Conservation (phyloP, 1,284 basidiomycete genomes). For the Chalciporus sp. region DNA sequence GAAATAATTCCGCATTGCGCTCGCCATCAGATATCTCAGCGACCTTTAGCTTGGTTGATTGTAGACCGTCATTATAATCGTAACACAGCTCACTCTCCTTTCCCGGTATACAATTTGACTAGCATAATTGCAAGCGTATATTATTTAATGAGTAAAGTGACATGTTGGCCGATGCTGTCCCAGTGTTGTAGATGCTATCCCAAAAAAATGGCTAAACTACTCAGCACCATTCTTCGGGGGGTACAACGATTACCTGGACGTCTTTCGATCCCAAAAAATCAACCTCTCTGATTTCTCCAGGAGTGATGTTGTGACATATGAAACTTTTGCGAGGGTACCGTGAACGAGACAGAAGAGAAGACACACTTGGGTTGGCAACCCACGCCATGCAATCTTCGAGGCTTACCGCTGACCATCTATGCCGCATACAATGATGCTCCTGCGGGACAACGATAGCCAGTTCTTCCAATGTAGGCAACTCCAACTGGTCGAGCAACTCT, state of each 20-base stretch:
- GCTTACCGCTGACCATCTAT: not conserved
- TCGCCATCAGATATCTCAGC: not conserved
- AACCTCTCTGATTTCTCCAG: not conserved
- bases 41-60: not conserved
- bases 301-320: conserved; percentile 8
- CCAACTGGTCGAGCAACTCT: conserved; percentile 24
- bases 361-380: conserved; percentile 15
- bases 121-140: not conserved
- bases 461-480: conserved; percentile 21
- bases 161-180: not conserved
- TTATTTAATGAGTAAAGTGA: not conserved
- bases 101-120: not conserved
- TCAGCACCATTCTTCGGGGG: not conserved
- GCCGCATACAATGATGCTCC: not conserved
- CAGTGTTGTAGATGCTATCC: not conserved
- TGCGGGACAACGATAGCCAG: conserved; percentile 15
- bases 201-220: not conserved
- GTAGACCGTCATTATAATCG: conserved; percentile 16
- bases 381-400: conserved; percentile 16
- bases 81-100: conserved; percentile 15
- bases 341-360: conserved; percentile 22
- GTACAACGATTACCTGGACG: not conserved
- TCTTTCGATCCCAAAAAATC: not conserved
- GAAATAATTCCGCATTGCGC: conserved; percentile 10
- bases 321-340: conserved; percentile 3